Evolutionary conservation across 2,329 filamentous ascomycete genomes (phyloP), one percentile per base, ranked within the genome.

Genomic region (Tolypocladium tropicale): DNA sequence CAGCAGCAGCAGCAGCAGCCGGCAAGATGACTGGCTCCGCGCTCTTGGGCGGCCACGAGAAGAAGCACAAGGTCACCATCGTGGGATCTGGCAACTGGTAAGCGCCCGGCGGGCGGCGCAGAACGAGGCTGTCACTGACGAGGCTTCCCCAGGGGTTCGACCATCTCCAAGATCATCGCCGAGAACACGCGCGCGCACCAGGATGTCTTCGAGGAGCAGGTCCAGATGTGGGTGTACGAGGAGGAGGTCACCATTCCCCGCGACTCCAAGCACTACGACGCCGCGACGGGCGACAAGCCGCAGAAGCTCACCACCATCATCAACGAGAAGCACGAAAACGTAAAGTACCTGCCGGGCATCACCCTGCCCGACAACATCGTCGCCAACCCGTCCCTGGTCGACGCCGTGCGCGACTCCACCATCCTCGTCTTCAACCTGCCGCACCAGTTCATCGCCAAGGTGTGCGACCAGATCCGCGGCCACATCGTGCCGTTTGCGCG

Each of bases 151-250:
- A 94, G 89, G 92, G 94, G 94, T 65, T 96, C 91, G 58, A 95
- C 94, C 58, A 96, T 99, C 73, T 86, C 92, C 70, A 99, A 99
- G 76, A 95, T 99, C 60, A 83, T 96, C 54, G 92, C 92, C 64
- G 93, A 99, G 73, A 99, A 95, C 75, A 88, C 90, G 39, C 83
- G 81, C 59, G 84, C 81, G 61, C 79, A 96, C 74, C 80, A 85
- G 11, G 81, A 90, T 33, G 69, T 96, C 49, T 99, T 97, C 69
- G 89, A 97, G 67, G 78, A 86, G 70, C 79, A 90, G 59, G 91
- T 99, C 54, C 90, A 95, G 74, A 97, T 99, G 94, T 99, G 94
- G 94, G 95, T 99, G 67, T 96, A 85, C 69, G 94, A 99, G 74
- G 94, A 99, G 73, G 83, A 95, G 28, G 85, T 96, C 61, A 81